Percentiles rank a stretch among this genome's conserved stretches.
phyloP scores from a whole-genome alignment of 2,329 filamentous ascomycete species.

The Zymoseptoria brevis region DNA sequence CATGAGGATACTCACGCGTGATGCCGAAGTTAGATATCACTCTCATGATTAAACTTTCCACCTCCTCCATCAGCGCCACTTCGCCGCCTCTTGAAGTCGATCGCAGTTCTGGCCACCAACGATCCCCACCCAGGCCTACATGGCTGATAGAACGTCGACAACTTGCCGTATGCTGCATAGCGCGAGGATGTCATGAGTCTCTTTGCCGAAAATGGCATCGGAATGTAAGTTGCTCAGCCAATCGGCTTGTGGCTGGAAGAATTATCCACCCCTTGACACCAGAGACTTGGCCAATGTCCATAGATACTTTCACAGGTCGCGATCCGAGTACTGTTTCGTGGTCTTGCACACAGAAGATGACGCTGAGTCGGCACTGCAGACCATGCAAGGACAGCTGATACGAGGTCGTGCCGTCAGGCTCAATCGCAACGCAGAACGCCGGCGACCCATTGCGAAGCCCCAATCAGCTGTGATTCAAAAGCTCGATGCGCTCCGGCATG shows the following conservation, averaged over 20 bases:
- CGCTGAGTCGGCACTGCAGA: constrained; percentile 50
- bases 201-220: constrained; percentile 36
- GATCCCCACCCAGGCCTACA: too few species aligned
- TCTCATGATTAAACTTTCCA: too few species aligned
- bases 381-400: constrained; percentile 48
- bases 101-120: too few species aligned
- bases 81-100: too few species aligned
- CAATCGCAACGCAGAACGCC: constrained; percentile 32
- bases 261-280: constrained; percentile 22
- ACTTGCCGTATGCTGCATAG: constrained; percentile 49
- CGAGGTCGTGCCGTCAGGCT: constrained; percentile 55
- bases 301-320: constrained; percentile 58
- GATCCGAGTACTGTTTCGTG: constrained; percentile 72
- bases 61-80: too few species aligned
- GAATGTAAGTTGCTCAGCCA: constrained; percentile 22
- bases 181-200: constrained; percentile 42
- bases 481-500: constrained; percentile 29
- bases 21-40: too few species aligned
- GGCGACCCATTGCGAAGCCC: not conserved
- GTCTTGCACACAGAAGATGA: constrained; percentile 53
- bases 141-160: too few species aligned
- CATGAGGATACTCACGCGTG: too few species aligned
- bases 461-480: constrained; percentile 1
- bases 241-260: not conserved
- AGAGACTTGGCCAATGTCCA: constrained; percentile 60